Percentiles rank a stretch among this genome's conserved stretches.
phyloP scores from a whole-genome alignment of 495 filamentous ascomycete genomes.

The Penicillium manginii region DNA sequence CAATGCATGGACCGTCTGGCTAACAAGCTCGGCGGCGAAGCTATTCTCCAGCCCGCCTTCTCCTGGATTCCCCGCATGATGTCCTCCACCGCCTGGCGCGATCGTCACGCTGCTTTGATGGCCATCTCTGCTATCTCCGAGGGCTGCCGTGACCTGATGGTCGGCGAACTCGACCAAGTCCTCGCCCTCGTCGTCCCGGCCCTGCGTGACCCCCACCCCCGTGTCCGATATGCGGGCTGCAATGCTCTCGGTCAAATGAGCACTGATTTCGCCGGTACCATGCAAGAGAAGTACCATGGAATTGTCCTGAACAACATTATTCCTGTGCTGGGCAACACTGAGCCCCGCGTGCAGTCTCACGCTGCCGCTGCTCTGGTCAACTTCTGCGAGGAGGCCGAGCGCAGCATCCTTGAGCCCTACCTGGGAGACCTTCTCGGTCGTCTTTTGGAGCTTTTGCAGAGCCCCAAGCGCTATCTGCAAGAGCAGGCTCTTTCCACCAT shows the following conservation, averaged over 20 bases:
- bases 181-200: slow-evolving; percentile 91
- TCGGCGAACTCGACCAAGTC: slow-evolving; percentile 90
- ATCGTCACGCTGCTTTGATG: slow-evolving; percentile 97
- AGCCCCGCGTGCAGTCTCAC: slow-evolving; percentile 95
- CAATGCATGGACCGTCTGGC: slow-evolving; percentile 98
- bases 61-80: slow-evolving; percentile 98
- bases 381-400: slow-evolving; percentile 99
- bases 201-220: slow-evolving; percentile 87
- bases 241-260: slow-evolving; percentile 99
- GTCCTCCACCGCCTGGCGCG: slow-evolving; percentile 90
- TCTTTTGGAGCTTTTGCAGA: slow-evolving; percentile 82
- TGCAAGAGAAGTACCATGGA: slow-evolving; percentile 95
- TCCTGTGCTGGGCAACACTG: slow-evolving; percentile 84
- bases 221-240: slow-evolving; percentile 96
- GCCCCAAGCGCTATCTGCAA: slow-evolving; percentile 92
- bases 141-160: slow-evolving; percentile 94
- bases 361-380: slow-evolving; percentile 97
- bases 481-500: slow-evolving; percentile 98
- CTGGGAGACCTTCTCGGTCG: slow-evolving; percentile 83
- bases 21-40: slow-evolving; percentile 91
- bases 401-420: slow-evolving; percentile 88
- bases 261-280: slow-evolving; percentile 97
- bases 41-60: slow-evolving; percentile 91
- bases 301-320: slow-evolving; percentile 87
- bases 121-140: slow-evolving; percentile 99